Conservation (phyloP, 2,329 filamentous ascomycete genomes). For the Cladosporium sp. region DNA sequence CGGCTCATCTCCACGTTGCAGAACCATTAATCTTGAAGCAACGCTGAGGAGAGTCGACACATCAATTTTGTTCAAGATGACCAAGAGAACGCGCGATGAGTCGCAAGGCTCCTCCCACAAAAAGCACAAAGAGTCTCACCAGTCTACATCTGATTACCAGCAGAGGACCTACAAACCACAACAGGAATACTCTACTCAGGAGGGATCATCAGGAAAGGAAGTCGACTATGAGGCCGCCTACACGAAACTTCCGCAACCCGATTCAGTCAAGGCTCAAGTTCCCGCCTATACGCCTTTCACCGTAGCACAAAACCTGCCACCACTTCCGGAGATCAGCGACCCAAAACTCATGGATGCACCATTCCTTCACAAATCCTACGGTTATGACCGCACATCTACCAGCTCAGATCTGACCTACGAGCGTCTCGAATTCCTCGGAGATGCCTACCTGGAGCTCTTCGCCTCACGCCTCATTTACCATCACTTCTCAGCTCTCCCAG, state of each 20-base stretch:
- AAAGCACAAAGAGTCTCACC: constrained; percentile 16
- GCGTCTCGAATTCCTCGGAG: constrained; percentile 80
- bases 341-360: constrained; percentile 22
- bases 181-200: background rate
- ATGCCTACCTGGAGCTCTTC: constrained; percentile 76
- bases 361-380: constrained; percentile 31
- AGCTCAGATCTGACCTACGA: constrained; percentile 58
- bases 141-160: background rate
- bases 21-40: constrained; percentile 15
- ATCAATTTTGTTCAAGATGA: constrained; percentile 12
- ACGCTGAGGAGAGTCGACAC: constrained; percentile 29
- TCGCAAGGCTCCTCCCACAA: constrained; percentile 14
- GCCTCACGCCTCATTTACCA: constrained; percentile 70
- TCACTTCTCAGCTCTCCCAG: constrained; percentile 60
- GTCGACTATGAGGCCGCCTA: constrained; percentile 17
- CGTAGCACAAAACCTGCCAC: constrained; percentile 22
- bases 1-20: constrained; percentile 32
- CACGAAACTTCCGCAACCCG: constrained; percentile 18
- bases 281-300: constrained; percentile 19
- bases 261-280: constrained; percentile 14
- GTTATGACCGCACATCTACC: constrained; percentile 22
- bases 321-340: constrained; percentile 24
- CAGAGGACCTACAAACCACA: constrained; percentile 2
- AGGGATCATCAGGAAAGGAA: background rate
- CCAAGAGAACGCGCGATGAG: constrained; percentile 18